A percentile compares a stretch with the other conserved stretches of the same genome.
These are phyloP conservation scores for Cladosporium oxysporum DNA, from an alignment of 2,329 filamentous ascomycete genomes.

Conservation along the genomic window DNA sequence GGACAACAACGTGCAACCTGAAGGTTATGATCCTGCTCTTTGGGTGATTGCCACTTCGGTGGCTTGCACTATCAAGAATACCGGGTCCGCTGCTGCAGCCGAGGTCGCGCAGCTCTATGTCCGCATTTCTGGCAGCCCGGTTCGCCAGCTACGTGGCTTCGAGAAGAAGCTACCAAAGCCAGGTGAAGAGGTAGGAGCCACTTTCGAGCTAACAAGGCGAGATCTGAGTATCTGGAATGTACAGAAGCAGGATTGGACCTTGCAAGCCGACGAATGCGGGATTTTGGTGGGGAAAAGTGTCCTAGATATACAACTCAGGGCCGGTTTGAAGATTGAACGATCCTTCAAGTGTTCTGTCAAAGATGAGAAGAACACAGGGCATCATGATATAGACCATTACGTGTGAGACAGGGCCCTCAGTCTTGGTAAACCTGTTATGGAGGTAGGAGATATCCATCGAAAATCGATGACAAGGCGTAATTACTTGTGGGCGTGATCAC, in stretches of 20 bases:
- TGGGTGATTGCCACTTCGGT: slow-evolving; percentile 65
- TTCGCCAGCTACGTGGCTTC: slow-evolving; percentile 38
- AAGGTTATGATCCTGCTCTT: slow-evolving; percentile 48
- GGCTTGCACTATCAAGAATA: slow-evolving; percentile 62
- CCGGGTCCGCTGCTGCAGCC: slow-evolving; percentile 54
- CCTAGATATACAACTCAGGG: slow-evolving; percentile 2
- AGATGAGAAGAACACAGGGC: no score
- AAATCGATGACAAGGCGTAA: no score
- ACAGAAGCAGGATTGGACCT: slow-evolving; percentile 42
- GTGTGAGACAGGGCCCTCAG: no score
- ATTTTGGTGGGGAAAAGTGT: slow-evolving; percentile 10
- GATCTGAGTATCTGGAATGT: slow-evolving; percentile 48
- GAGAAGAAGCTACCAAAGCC: slow-evolving; percentile 38
- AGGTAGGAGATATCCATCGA: no score
- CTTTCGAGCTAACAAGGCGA: slow-evolving; percentile 42
- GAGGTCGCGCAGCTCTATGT: slow-evolving; percentile 60
- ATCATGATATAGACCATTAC: no score
- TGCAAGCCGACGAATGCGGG: background rate
- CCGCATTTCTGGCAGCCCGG: slow-evolving; percentile 56
- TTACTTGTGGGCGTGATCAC: no score
- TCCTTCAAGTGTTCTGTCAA: no score
- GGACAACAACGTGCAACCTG: slow-evolving; percentile 33
- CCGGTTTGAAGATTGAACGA: background rate
- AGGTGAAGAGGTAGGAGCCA: slow-evolving; percentile 23
- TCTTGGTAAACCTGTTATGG: no score